Conservation (phyloP, 768 basidiomycete species). For the Serendipita sp. region DNA sequence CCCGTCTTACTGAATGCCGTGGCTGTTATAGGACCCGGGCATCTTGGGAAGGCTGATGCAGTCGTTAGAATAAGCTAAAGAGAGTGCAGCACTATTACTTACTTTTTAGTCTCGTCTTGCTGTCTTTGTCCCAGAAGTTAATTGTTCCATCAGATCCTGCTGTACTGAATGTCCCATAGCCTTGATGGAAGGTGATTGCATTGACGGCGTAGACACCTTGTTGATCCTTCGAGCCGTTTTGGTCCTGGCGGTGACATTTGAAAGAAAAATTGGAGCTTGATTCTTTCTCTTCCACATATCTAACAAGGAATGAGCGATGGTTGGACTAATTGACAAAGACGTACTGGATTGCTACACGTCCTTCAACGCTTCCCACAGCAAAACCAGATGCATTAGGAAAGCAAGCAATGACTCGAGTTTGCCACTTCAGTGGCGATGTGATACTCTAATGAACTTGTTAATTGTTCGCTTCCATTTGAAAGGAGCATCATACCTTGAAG, state of each 20-base stretch:
- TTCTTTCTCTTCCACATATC: conserved; percentile 80
- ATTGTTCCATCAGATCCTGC: conserved; percentile 75
- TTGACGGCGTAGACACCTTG: conserved; percentile 70
- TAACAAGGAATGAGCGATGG: conserved; percentile 16
- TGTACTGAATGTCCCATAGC: conserved; percentile 73
- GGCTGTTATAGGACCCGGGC: conserved; percentile 60
- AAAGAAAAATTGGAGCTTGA: conserved; percentile 70
- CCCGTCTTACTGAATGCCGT: conserved; percentile 79
- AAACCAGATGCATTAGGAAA: conserved; percentile 68
- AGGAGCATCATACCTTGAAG: conserved; percentile 42
- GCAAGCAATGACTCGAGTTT: conserved; percentile 74
- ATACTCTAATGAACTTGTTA: conserved; percentile 37
- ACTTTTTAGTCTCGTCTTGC: conserved; percentile 85
- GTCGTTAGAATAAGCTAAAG: conserved; percentile 9
- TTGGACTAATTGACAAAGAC: conserved; percentile 19
- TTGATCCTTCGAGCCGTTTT: conserved; percentile 40
- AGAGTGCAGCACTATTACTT: conserved; percentile 14
- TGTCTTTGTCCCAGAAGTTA: conserved; percentile 92
- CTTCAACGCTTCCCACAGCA: conserved; percentile 74
- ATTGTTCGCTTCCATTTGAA: background rate
- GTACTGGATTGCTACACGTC: conserved; percentile 90
- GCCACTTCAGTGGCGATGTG: conserved; percentile 81
- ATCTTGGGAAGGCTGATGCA: conserved; percentile 48
- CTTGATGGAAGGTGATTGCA: conserved; percentile 71
- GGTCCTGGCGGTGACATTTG: conserved; percentile 60